Evolutionary conservation across 2,329 filamentous ascomycete species (phyloP).

Genomic region (Diaporthe citriasiana): DNA sequence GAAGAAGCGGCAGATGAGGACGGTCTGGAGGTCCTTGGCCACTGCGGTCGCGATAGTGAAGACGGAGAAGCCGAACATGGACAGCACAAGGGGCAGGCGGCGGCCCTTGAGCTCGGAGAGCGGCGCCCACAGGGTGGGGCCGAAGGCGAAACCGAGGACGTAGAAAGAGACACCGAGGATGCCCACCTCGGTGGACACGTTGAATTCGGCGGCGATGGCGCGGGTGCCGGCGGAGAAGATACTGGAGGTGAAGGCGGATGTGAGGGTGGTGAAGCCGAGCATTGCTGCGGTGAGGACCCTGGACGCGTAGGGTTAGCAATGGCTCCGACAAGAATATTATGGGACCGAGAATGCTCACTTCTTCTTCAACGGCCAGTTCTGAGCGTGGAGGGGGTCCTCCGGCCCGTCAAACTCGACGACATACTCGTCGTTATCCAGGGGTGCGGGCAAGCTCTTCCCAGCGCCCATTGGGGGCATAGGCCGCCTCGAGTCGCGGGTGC

Average conservation of each 20-base stretch:
- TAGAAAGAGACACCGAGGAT: slow-evolving; percentile 77
- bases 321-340: not conserved
- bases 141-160: slow-evolving; percentile 80
- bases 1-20: slow-evolving; percentile 82
- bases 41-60: slow-evolving; percentile 76
- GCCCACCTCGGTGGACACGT: slow-evolving; percentile 73
- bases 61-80: slow-evolving; percentile 79
- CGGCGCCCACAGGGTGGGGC: slow-evolving; percentile 80
- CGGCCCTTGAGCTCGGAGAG: slow-evolving; percentile 80
- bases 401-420: slow-evolving; percentile 89
- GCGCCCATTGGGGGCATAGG: slow-evolving; percentile 79
- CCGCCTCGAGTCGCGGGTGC: slow-evolving; percentile 65
- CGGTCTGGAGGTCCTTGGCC: slow-evolving; percentile 76
- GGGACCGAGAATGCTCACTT: slow-evolving; percentile 68
- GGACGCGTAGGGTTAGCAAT: slow-evolving; percentile 47
- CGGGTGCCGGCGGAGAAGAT: slow-evolving; percentile 79
- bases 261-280: slow-evolving; percentile 80
- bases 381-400: slow-evolving; percentile 85
- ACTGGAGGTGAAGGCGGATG: slow-evolving; percentile 79
- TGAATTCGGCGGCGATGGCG: slow-evolving; percentile 69
- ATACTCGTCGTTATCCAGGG: slow-evolving; percentile 79
- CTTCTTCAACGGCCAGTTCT: slow-evolving; percentile 87
- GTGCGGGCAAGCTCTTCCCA: slow-evolving; percentile 81
- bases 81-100: slow-evolving; percentile 70
- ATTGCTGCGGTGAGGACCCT: slow-evolving; percentile 75